Evolutionary conservation across 371 early-diverging fungal genomes (phyloP).

Genomic region (Mucor velutinosus): DNA sequence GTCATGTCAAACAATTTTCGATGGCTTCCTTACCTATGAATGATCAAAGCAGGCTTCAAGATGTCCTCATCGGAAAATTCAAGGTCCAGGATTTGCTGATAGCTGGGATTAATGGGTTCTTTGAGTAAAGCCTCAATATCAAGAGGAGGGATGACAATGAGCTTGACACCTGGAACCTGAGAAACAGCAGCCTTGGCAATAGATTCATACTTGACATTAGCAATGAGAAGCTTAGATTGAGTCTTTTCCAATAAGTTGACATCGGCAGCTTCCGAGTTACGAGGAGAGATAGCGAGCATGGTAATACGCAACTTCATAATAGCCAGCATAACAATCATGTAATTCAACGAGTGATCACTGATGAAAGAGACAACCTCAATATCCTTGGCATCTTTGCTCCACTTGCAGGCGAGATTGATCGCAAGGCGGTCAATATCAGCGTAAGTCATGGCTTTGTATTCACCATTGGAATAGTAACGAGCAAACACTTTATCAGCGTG

Average conservation of each 20-base stretch:
- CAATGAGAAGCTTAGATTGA: constrained; percentile 16
- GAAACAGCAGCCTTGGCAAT: constrained; percentile 10
- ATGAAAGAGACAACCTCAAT: constrained; percentile 19
- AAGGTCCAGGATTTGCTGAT: constrained; percentile 2
- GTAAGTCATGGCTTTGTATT: constrained; percentile 27
- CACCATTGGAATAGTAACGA: background rate
- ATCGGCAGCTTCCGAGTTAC: constrained; percentile 34
- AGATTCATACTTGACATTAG: constrained; percentile 17
- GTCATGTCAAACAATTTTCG: background rate
- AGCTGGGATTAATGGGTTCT: constrained; percentile 15
- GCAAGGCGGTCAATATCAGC: constrained; percentile 31
- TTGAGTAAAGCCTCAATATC: constrained; percentile 15
- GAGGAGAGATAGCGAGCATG: constrained; percentile 31
- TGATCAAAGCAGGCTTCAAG: constrained; percentile 16
- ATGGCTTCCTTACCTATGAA: constrained; percentile 17
- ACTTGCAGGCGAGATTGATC: constrained; percentile 33
- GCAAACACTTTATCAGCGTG: constrained; percentile 9
- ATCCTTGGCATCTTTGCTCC: background rate
- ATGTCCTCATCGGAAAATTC: constrained; percentile 19
- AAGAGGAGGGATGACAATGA: background rate
- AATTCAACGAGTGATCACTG: constrained; percentile 25
- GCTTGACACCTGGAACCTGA: constrained; percentile 1
- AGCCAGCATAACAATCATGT: constrained; percentile 26
- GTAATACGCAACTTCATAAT: constrained; percentile 26
- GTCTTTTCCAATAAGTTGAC: constrained; percentile 29